Evolutionary conservation across 179 eudicot genomes (phyloP), one percentile per base, ranked within the genome.

Genomic region (Patellifolia procumbens): DNA sequence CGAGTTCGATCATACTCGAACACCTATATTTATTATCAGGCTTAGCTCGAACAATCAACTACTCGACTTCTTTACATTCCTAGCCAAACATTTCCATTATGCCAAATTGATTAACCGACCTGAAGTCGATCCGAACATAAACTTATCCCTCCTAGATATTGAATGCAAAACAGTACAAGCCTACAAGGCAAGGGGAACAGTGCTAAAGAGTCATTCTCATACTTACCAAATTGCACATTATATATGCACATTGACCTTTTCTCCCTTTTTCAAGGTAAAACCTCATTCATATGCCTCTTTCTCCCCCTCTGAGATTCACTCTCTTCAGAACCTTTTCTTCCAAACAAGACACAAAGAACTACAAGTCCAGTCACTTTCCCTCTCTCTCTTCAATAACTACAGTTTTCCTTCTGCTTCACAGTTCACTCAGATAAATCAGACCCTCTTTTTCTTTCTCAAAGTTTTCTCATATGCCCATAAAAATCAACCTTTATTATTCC

Each of bases 311-410:
- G 53, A 72, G 76, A 49, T 26, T 49, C 35, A 42, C 68, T 58
- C 68, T 59, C 53, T 48, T 43, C 53, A 3, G n/a, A 26, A 1
- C 64, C 66, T 52, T 45, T 46, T 42, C 53, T 61, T 46, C 73
- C 75, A 60, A 70, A 78, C 73, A n/a, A 79, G 74, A 83, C 83
- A 83, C 77, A 85, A 52, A 78, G 83, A 82, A 86, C 83, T 68
- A 26, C 45, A 66, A 32, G 79, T 19, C 80, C 34, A 24, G 76
- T 64, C 82, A 20, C 64, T 66, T 70, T 49, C 86, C 71, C 20
- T 26, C 48, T 75, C 85, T 81, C 82, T 75, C 80, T 79, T 72
- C 80, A 82, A 77, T 87, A 82, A 87, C 87, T 61, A 29, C 73
- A 55, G 17, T 20, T 46, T 28, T 42, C 43, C 55, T 55, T 53